These are phyloP conservation scores for Serendipita sp. DNA, from an alignment of 768 basidiomycete genomes.

Conservation along the genomic window DNA sequence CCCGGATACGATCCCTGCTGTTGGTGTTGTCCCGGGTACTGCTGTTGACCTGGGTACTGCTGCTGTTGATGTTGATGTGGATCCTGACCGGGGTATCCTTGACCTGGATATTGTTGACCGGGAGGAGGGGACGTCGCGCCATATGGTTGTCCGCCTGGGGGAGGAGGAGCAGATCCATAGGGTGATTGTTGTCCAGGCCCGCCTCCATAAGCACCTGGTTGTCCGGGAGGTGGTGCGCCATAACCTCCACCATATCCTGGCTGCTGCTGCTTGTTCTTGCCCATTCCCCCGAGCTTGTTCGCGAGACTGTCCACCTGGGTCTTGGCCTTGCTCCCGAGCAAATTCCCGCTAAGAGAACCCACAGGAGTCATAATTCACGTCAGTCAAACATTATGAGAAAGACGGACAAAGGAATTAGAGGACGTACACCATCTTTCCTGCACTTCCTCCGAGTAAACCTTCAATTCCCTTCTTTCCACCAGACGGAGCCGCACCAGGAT, in stretches of 20 bases:
- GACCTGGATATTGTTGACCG: background rate
- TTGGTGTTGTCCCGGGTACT: constrained; percentile 15
- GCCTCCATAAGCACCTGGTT: background rate
- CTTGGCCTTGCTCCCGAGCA: background rate
- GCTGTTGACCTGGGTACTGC: background rate
- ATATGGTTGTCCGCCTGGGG: background rate
- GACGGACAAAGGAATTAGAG: too few species aligned
- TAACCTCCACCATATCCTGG: background rate
- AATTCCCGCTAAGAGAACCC: background rate
- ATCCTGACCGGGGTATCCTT: background rate
- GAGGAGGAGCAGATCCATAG: background rate
- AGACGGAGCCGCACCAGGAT: background rate
- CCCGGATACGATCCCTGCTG: constrained; percentile 62
- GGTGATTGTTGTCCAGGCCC: background rate
- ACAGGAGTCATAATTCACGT: too few species aligned
- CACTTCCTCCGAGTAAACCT: background rate
- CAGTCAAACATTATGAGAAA: too few species aligned
- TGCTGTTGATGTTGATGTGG: background rate
- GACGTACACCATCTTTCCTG: constrained; percentile 1
- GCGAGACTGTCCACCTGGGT: constrained; percentile 1
- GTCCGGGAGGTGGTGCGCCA: background rate
- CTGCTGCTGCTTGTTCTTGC: background rate
- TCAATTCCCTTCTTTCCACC: background rate
- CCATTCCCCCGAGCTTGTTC: background rate
- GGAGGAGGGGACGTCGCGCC: background rate